Evolutionary conservation across 805 yeast species (phyloP).

Genomic region (Nakazawaea wyomingensis): DNA sequence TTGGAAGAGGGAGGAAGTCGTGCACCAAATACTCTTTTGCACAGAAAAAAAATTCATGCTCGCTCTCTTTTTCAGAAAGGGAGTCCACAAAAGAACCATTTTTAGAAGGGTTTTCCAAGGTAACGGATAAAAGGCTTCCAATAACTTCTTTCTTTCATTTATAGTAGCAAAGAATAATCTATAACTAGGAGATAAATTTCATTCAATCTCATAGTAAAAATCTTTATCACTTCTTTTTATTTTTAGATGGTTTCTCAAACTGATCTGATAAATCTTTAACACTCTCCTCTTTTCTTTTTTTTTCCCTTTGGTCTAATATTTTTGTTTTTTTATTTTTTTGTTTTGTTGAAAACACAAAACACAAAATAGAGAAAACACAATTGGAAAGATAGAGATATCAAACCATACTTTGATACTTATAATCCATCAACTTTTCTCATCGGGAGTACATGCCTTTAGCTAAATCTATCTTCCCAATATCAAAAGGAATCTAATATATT

Average conservation of each 20-base stretch:
- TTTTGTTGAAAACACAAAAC: constrained; percentile 1
- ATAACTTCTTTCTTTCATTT: too few species aligned
- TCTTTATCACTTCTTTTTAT: neutral
- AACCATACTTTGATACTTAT: neutral
- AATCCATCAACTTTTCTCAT: neutral
- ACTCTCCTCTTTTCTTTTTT: neutral
- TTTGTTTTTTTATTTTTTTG: neutral
- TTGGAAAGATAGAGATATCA: neutral
- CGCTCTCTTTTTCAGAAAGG: too few species aligned
- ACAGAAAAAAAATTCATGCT: too few species aligned
- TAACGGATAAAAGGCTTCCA: too few species aligned
- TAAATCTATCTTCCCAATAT: neutral
- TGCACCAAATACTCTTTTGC: too few species aligned
- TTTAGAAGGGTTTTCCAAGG: too few species aligned
- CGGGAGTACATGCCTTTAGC: neutral
- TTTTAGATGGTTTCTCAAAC: neutral
- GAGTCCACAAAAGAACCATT: too few species aligned
- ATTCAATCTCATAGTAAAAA: neutral
- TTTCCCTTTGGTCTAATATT: neutral
- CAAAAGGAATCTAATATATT: neutral
- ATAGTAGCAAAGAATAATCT: too few species aligned
- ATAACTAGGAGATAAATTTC: too few species aligned
- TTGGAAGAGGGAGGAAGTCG: too few species aligned
- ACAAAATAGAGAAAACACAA: neutral
- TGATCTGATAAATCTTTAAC: neutral